These are phyloP conservation scores for Graphiopsis chlorocephala DNA, from an alignment of 2,329 filamentous ascomycete genomes.

Conservation along the genomic window DNA sequence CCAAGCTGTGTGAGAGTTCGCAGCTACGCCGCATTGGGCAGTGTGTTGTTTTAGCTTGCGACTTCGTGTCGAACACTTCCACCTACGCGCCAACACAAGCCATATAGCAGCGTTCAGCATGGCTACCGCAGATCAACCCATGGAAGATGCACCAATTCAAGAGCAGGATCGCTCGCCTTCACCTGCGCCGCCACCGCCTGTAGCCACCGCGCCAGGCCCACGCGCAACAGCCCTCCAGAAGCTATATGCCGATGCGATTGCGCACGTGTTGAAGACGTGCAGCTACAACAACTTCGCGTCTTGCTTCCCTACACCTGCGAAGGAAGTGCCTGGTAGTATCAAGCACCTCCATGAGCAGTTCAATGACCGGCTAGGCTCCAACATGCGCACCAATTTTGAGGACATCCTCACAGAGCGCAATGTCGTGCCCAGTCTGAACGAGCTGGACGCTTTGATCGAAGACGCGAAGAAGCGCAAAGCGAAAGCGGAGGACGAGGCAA, in stretches of 20 bases:
- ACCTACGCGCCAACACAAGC: neutral
- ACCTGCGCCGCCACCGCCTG: constrained; percentile 40
- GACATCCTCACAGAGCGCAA: constrained; percentile 56
- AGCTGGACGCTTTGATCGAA: constrained; percentile 58
- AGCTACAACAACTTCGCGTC: constrained; percentile 60
- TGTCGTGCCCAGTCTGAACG: constrained; percentile 58
- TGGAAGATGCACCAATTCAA: neutral
- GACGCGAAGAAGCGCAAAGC: constrained; percentile 56
- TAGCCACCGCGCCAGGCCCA: constrained; percentile 55
- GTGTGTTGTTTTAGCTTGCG: neutral
- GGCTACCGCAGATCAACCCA: constrained; percentile 9
- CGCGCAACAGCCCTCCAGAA: constrained; percentile 60
- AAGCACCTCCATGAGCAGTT: constrained; percentile 59
- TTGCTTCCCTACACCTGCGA: constrained; percentile 62
- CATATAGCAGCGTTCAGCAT: neutral
- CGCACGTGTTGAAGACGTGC: constrained; percentile 59
- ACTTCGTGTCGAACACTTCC: neutral
- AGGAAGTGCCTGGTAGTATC: constrained; percentile 55
- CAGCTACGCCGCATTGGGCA: neutral
- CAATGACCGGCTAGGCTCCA: constrained; percentile 56
- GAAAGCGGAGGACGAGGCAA: constrained; percentile 38
- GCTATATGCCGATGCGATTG: constrained; percentile 58
- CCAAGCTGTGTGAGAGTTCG: neutral
- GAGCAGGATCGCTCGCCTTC: constrained; percentile 14
- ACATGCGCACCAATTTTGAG: constrained; percentile 55